Evolutionary conservation across 2,329 filamentous ascomycete species (phyloP), one percentile per base, ranked within the genome.

Genomic region (Ophiostoma australiae): DNA sequence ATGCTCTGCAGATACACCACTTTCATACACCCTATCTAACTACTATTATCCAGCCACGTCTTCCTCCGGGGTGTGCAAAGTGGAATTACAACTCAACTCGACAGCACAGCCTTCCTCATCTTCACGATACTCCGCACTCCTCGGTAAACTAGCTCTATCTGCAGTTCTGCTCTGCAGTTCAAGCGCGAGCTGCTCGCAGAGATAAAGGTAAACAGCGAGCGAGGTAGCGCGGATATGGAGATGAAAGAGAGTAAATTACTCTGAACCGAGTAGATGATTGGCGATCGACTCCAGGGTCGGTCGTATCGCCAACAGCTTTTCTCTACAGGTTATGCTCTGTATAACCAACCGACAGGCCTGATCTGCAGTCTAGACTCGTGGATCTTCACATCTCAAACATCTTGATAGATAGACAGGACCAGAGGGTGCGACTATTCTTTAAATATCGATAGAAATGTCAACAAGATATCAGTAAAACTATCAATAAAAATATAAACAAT

Each of bases 61-160:
- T 27, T 23, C 52, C 23, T 58, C 52, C 52, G 52, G 52, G 52
- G 52, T 11, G 31, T 58, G 52, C 52, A 27, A 58, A 58, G 52
- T 58, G 52, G 10, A 58, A 58, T 58, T 27, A 58, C 52, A 4
- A 58, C 52, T 27, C 52, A 27, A 11, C 17, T 27, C 44, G 27
- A 11, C 17, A 31, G 52, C 52, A 58, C 23, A 58, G 52, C 52
- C 52, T 27, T 58, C 52, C n/a, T 58, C 52, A 58, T 58, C 52
- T 58, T 58, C 52, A 27, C 52, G 52, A 58, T 58, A 27, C 52
- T 58, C 52, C 52, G 52, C 52, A 58, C 52, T 58, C 10, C 52
- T 58, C 52, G 44, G 44, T 48, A 8, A 48, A 48, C 44, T 48
- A n/a, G n/a, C n/a, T n/a, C 20, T 48, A n/a, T n/a, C 20, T 13